Evolutionary conservation across 2,329 filamentous ascomycete species (phyloP).

Genomic region (Stachybotrys chlorohalonatus): DNA sequence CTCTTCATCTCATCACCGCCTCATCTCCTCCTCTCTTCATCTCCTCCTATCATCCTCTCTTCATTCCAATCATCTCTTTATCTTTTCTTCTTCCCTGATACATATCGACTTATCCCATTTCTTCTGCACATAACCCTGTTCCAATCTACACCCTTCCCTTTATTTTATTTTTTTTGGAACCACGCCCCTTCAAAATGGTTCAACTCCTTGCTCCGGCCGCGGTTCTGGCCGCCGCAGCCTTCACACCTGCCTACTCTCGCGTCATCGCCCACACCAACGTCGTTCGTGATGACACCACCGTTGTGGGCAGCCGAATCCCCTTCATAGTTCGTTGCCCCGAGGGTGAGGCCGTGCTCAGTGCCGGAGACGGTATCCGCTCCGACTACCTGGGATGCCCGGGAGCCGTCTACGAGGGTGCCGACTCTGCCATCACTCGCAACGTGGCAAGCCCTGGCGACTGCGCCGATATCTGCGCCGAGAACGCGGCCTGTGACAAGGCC

Average conservation of each 20-base stretch:
- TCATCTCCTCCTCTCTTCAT: not conserved
- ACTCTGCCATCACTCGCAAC: not conserved
- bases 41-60: not conserved
- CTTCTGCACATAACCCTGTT: too few relatives aligned
- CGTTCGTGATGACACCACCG: not conserved
- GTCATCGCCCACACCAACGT: not conserved
- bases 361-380: not conserved
- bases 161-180: too few relatives aligned
- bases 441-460: constrained; percentile 6
- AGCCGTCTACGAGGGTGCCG: not conserved
- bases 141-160: too few relatives aligned
- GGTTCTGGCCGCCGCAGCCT: not conserved
- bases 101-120: too few relatives aligned
- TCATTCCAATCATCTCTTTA: not conserved
- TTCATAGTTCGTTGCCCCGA: not conserved
- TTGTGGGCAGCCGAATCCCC: not conserved
- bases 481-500: constrained; percentile 6
- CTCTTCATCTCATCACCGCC: not conserved
- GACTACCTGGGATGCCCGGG: not conserved
- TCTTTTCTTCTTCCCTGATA: not conserved
- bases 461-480: constrained; percentile 7
- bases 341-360: not conserved
- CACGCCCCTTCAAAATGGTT: not conserved
- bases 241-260: not conserved
- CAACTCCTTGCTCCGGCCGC: not conserved